phyloP scores from a whole-genome alignment of 208 protist genomes.

The Wallacemonas sp. region DNA sequence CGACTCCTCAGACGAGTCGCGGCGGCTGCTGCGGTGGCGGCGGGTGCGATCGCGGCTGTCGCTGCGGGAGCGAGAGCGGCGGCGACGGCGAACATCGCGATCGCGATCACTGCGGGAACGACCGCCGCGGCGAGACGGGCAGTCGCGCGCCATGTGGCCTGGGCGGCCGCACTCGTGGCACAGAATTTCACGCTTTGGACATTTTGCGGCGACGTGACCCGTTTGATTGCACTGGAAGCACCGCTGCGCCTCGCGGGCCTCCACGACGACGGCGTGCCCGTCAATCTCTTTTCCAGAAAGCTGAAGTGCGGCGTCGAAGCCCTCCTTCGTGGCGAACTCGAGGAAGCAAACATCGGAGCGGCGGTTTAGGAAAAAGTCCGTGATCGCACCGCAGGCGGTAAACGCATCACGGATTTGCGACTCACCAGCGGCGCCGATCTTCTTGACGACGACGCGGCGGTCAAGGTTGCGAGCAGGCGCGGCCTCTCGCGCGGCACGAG shows the following conservation, averaged over 20 bases:
- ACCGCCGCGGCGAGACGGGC: constrained; percentile 19
- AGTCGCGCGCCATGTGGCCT: constrained; percentile 52
- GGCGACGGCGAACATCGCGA: constrained; percentile 13
- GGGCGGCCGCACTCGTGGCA: constrained; percentile 51
- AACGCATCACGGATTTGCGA: constrained; percentile 55
- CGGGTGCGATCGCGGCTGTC: constrained; percentile 28
- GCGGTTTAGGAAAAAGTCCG: constrained; percentile 47
- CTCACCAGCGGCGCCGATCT: constrained; percentile 33
- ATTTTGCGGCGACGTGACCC: constrained; percentile 64
- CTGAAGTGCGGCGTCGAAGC: constrained; percentile 40
- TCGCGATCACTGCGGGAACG: constrained; percentile 11
- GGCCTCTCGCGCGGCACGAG: constrained; percentile 12
- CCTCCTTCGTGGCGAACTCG: constrained; percentile 38
- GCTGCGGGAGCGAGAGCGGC: constrained; percentile 10
- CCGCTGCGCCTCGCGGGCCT: constrained; percentile 43
- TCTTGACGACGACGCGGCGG: constrained; percentile 55
- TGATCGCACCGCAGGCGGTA: constrained; percentile 40
- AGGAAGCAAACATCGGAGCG: constrained; percentile 61
- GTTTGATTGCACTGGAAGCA: constrained; percentile 71
- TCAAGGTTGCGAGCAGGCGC: constrained; percentile 2
- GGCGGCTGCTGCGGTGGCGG: constrained; percentile 32
- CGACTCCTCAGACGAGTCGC: constrained; percentile 16
- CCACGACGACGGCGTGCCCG: constrained; percentile 35
- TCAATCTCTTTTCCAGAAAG: constrained; percentile 39
- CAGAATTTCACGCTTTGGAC: constrained; percentile 23